Conservation (phyloP, 768 basidiomycete species). For the Rhodotorula graminis region DNA sequence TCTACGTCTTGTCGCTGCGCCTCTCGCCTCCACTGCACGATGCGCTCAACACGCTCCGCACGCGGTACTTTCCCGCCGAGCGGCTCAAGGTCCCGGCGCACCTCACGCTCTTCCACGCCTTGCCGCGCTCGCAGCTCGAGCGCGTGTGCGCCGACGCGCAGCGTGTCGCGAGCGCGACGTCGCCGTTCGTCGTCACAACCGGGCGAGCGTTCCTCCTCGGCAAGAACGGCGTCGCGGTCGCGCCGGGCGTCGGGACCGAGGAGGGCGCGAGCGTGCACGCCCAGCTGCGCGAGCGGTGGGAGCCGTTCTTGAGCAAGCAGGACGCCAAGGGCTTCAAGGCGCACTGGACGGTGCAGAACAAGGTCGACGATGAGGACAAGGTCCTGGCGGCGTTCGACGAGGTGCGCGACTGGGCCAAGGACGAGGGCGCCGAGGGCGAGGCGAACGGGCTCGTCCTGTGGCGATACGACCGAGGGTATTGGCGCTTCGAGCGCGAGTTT, state of each 20-base stretch:
- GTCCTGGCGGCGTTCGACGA: conserved; percentile 11
- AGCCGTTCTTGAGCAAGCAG: conserved; percentile 26
- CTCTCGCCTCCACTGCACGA: conserved; percentile 19
- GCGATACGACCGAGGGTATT: conserved; percentile 19
- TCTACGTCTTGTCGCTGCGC: conserved; percentile 28
- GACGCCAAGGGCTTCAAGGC: conserved; percentile 27
- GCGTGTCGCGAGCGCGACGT: background rate
- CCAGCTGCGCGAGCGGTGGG: conserved; percentile 12
- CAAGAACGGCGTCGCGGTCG: conserved; percentile 26
- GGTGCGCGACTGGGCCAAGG: conserved; percentile 2
- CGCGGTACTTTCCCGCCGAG: conserved; percentile 20
- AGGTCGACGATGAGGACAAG: conserved; percentile 25
- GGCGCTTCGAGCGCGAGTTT: conserved; percentile 22
- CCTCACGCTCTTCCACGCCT: conserved; percentile 32
- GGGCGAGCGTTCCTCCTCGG: conserved; percentile 25
- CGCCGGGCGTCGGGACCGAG: conserved; percentile 5
- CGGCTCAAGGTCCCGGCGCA: conserved; percentile 33
- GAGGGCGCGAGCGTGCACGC: conserved; percentile 15
- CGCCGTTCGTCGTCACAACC: conserved; percentile 4
- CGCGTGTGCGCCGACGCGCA: background rate
- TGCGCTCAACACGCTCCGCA: conserved; percentile 25
- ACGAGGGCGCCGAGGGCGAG: conserved; percentile 8
- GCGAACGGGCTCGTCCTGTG: conserved; percentile 22
- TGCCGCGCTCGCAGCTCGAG: conserved; percentile 19
- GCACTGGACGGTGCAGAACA: conserved; percentile 33